Base-by-base conservation (phyloP, 805 yeast genomes). In the Ogataea naganishii region DNA sequence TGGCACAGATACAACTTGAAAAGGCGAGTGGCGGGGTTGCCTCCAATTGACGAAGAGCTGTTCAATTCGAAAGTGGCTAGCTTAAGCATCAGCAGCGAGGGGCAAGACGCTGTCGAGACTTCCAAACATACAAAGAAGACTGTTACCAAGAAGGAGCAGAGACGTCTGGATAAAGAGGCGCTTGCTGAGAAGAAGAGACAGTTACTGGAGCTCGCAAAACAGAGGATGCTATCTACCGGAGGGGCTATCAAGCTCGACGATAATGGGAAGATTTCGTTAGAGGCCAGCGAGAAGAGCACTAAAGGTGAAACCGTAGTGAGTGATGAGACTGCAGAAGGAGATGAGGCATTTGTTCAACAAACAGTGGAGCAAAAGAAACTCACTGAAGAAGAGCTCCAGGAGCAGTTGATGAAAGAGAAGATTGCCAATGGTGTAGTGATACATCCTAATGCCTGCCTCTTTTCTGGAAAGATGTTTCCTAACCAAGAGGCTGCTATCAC, bases 1-100 rank as follows among this genome's bases (percentile, higher is more conserved):
- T 92, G 98, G 98, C 98, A 92, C 51, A 70, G 98, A 39, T 92
- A 92, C 56, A 92, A 92, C 49, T 67, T 92, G 48, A 92, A 92
- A 51, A 75, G 98, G 59, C 72, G 95, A 46, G 95, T 92, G 19
- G 95, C 96, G 1, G 69, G 70, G 18, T 58, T 86, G 34, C 79
- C 88, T 6, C 79, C 94, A 1, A 72, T 86, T 18, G 33, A 37
- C 6, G 58, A 56, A 29, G 34, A 35, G 4, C 31, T 43, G 5
- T 56, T 56, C 34, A 44, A 44, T 28, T 27, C 36, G 4, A 56
- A 56, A 31, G 59, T 56, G 13, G 31, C 44, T 10, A 37, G 22
- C 14, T 7, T 38, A 14, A 18, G 35, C 38, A 35, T 33, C 10
- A 37, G 36, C 14, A 57, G 46, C 11, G 44, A 43, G 16, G 53